Percentiles rank a stretch among this genome's conserved stretches.
Conservation (phyloP, 306 rosid species). For the Trifolium fragiferum region DNA sequence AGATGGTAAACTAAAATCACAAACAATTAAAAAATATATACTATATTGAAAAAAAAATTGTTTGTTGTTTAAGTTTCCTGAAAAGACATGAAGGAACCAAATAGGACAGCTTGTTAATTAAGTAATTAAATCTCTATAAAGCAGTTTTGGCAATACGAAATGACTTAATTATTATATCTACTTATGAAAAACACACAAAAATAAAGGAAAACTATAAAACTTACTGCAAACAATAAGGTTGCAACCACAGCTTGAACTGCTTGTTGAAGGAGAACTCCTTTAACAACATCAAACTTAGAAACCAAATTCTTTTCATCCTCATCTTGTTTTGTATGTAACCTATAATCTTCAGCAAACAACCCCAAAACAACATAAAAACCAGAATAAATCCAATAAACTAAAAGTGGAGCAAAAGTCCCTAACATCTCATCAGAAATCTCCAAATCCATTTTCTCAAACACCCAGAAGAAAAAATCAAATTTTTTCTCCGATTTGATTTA, state of each 20-base stretch:
- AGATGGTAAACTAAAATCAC: background rate
- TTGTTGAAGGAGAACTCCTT: constrained; percentile 91
- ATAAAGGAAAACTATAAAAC: constrained; percentile 12
- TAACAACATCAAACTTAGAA: constrained; percentile 70
- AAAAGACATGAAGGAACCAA: constrained; percentile 31
- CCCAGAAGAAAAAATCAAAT: constrained; percentile 6
- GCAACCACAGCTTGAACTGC: constrained; percentile 85
- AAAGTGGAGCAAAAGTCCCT: constrained; percentile 84
- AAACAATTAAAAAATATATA: background rate
- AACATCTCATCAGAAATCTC: constrained; percentile 83
- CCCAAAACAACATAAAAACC: constrained; percentile 78
- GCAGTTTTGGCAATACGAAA: constrained; percentile 24
- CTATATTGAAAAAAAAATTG: background rate
- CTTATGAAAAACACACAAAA: background rate
- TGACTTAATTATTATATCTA: constrained; percentile 16
- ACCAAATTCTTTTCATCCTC: constrained; percentile 97
- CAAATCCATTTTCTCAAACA: constrained; percentile 55
- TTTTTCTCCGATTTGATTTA: constrained; percentile 31
- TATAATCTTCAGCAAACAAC: constrained; percentile 60
- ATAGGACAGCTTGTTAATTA: constrained; percentile 1
- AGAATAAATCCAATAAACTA: constrained; percentile 84
- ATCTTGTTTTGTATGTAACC: constrained; percentile 78
- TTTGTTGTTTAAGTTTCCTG: constrained; percentile 10
- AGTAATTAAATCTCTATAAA: constrained; percentile 29
- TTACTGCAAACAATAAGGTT: constrained; percentile 75